These are phyloP conservation scores for Candida succiphila DNA, from an alignment of 805 yeast genomes.

Conservation along the genomic window DNA sequence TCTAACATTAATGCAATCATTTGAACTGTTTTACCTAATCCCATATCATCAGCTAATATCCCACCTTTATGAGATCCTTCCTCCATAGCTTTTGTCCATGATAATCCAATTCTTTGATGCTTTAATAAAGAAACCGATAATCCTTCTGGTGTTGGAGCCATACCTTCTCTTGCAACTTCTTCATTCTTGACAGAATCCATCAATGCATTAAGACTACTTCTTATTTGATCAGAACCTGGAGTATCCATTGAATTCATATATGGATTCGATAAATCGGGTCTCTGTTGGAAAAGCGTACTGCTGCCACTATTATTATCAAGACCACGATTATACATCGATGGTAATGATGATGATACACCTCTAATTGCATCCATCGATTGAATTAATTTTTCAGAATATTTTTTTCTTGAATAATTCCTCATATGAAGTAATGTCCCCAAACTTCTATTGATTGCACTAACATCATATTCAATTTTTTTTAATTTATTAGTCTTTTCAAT, in stretches of 20 bases:
- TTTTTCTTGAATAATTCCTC: no score
- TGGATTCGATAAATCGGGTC: conserved; percentile 2
- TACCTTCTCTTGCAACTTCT: conserved; percentile 35
- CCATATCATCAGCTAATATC: conserved; percentile 77
- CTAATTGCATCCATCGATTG: no score
- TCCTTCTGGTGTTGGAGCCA: conserved; percentile 60
- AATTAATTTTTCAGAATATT: no score
- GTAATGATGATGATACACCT: no score
- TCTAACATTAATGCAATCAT: conserved; percentile 51
- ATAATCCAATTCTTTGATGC: conserved; percentile 79
- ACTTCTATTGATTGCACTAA: no score
- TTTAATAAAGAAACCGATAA: conserved; percentile 30
- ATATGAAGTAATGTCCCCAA: no score
- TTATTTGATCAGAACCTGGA: background rate
- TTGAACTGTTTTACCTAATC: conserved; percentile 70
- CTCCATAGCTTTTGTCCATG: conserved; percentile 74
- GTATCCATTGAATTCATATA: no score
- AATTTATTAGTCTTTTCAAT: no score
- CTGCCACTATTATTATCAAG: no score
- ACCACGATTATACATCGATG: no score
- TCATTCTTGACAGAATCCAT: conserved; percentile 43
- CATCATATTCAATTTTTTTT: no score
- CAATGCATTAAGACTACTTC: conserved; percentile 20
- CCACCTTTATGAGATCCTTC: conserved; percentile 50
- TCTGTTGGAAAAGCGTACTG: no score